Percentiles rank a stretch among this genome's conserved stretches.
Evolutionary conservation across 257 asterid genomes (phyloP).

Genomic region (Solanum arcanum): DNA sequence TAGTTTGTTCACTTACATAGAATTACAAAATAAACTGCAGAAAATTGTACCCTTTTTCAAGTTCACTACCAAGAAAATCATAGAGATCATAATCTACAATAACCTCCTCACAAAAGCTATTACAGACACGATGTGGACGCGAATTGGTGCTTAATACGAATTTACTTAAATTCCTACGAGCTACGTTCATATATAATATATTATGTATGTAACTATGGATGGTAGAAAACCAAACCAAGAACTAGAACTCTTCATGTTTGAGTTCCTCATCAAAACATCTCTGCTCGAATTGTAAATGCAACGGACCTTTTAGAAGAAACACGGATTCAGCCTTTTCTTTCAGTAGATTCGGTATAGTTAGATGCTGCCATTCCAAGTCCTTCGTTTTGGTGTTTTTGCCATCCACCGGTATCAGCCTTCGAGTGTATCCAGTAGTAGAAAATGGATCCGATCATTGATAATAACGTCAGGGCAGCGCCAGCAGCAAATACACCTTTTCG

Average conservation of each 20-base stretch:
- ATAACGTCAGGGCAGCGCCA: conserved; percentile 64
- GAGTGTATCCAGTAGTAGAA: conserved; percentile 74
- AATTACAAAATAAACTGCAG: neutral
- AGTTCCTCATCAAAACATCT: neutral
- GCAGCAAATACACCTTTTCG: conserved; percentile 96
- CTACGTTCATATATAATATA: neutral
- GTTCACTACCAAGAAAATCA: neutral
- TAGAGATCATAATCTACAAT: neutral
- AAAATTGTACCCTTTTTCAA: neutral
- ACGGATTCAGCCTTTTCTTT: conserved; percentile 15
- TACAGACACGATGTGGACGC: neutral
- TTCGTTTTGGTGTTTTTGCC: conserved; percentile 81
- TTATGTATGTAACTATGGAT: neutral
- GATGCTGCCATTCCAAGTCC: conserved; percentile 71
- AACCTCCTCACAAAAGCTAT: neutral
- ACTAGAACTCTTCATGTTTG: neutral
- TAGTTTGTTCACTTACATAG: neutral
- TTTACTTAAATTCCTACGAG: neutral
- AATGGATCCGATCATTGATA: conserved; percentile 47
- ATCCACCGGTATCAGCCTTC: conserved; percentile 85
- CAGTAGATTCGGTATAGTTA: conserved; percentile 29
- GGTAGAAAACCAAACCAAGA: neutral
- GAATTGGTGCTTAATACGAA: neutral
- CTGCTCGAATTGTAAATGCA: neutral
- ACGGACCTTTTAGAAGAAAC: neutral